A percentile compares a stretch with the other conserved stretches of the same genome.
Evolutionary conservation across 106 monocot genomes (phyloP).

Genomic region (Dioscorea zingiberensis): DNA sequence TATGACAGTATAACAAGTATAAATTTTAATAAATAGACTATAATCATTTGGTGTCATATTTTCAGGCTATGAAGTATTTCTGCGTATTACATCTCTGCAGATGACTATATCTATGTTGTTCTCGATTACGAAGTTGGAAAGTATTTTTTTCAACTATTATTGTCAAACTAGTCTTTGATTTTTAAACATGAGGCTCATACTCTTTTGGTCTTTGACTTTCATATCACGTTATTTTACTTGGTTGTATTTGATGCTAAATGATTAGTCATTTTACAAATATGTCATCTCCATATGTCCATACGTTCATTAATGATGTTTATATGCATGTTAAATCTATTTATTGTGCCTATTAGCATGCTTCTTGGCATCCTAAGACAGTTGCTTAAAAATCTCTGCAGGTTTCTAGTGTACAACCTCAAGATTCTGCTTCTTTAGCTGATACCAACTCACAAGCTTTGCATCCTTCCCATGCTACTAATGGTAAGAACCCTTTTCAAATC

Average conservation of each 20-base stretch:
- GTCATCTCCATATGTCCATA: background rate
- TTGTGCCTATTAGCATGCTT: background rate
- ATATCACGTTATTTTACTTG: background rate
- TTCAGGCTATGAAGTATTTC: no score
- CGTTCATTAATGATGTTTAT: no score
- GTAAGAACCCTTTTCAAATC: background rate
- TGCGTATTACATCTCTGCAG: no score
- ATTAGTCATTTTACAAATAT: background rate
- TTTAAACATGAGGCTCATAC: no score
- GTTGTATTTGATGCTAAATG: background rate
- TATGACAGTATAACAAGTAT: no score
- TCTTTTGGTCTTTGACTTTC: background rate
- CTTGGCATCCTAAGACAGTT: background rate
- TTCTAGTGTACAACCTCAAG: slow-evolving; percentile 15
- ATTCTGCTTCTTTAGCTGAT: slow-evolving; percentile 13
- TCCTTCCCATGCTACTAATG: slow-evolving; percentile 10
- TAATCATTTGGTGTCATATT: no score
- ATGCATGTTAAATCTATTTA: no score
- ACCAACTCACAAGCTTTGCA: slow-evolving; percentile 18
- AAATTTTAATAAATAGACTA: no score
- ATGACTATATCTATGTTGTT: no score
- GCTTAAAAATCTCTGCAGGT: slow-evolving; percentile 10
- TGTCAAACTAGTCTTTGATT: no score
- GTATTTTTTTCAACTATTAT: no score
- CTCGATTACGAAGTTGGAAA: no score